Evolutionary conservation across 202 grass and related monocot species (phyloP).

Genomic region (Alloteropsis angusta): DNA sequence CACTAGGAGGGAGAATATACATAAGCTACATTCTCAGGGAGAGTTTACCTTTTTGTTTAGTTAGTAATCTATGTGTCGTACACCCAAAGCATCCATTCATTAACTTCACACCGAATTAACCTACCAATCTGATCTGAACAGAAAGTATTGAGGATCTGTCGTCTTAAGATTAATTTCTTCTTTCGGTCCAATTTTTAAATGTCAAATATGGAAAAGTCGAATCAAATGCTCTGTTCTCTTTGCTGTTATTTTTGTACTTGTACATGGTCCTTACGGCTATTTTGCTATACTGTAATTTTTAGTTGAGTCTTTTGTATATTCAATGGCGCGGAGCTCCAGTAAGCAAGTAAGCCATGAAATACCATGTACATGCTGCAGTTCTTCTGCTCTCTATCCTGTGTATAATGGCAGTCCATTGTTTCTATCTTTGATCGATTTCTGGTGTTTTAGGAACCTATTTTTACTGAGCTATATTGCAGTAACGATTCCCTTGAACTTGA

Average conservation of each 20-base stretch:
- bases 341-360: background rate
- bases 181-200: background rate
- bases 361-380: background rate
- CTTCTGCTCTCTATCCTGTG: background rate
- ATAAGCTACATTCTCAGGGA: background rate
- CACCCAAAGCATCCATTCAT: background rate
- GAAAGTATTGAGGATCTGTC: background rate
- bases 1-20: background rate
- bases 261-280: background rate
- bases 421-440: conserved; percentile 6
- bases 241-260: background rate
- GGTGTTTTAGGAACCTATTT: background rate
- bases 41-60: background rate
- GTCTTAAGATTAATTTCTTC: background rate
- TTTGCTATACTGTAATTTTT: background rate
- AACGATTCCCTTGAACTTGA: background rate
- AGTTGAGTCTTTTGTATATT: background rate
- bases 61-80: background rate
- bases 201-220: background rate
- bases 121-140: background rate
- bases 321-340: background rate
- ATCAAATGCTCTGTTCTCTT: background rate
- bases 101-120: background rate
- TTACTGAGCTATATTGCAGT: background rate
- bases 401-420: background rate